Base-by-base conservation (phyloP, 2,329 filamentous ascomycete species). In the Aspergillus terreus region DNA sequence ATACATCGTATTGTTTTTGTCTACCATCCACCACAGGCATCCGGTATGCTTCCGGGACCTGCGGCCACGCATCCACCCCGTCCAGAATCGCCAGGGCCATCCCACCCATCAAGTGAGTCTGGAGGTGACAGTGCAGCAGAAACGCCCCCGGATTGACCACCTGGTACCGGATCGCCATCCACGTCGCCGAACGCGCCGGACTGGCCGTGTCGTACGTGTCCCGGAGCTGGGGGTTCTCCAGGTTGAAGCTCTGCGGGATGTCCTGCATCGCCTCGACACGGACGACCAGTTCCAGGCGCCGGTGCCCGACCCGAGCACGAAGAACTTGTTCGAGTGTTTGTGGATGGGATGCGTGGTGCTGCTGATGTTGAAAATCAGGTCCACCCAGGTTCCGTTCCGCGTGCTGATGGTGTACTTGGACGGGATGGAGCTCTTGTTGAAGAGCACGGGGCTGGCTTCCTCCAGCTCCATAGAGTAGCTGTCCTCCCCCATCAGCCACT, bases 301-400 rank as follows among this genome's bases (percentile, higher is more conserved):
- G 0, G 56, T 61, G 1, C 82, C 83, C 0, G 67, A 54, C 0
- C 83, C 84, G 19, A 87, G 75, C 19, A 78, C 67, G 56, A 77
- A 85, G 67, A 79, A 82, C 62, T 83, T 83, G 61, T 79, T 82
- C 40, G 80, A 78, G 66, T 87, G 84, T 70, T 85, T 85, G 73
- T 86, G 84, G 49, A 86, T 81, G 0, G 82, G 80, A 54, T 87
- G 84, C 1, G 77, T 68, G 1, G 78, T 65, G 0, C 55, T 51
- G 17, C 68, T 72, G 19, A 60, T 36, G 38, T 60, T 54, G 52
- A 59, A 51, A n/a, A 60, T 48, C 11, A 83, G 62, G 58, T 85
- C 82, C 5, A 84, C 70, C 81, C 81, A 84, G 2, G 76, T 74
- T 55, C 70, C 62, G 52, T 78, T 73, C 17, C 60, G 57, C 3